phyloP scores from a whole-genome alignment of 306 rosid genomes.

The Prunus campanulata region DNA sequence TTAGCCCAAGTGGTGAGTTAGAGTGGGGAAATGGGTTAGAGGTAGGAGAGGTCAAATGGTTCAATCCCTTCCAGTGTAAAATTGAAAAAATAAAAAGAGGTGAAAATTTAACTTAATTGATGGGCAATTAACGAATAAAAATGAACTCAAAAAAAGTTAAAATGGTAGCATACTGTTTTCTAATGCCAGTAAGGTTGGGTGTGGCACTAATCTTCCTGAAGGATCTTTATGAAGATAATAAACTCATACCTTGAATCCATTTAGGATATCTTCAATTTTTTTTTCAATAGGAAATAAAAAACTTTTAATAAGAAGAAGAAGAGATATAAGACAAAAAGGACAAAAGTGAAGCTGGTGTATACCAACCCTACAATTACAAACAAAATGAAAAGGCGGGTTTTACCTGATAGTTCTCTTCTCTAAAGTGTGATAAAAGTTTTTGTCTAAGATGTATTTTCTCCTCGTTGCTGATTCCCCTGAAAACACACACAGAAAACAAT shows the following conservation, averaged over 20 bases:
- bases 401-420: conserved; percentile 89
- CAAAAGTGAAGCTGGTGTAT: no score
- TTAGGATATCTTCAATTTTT: background rate
- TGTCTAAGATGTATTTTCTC: conserved; percentile 81
- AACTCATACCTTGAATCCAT: background rate
- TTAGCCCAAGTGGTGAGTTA: background rate
- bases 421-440: conserved; percentile 72
- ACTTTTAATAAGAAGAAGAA: background rate
- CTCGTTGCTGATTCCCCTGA: conserved; percentile 83
- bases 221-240: background rate
- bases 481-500: conserved; percentile 2
- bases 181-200: background rate
- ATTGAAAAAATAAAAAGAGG: background rate
- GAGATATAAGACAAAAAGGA: background rate
- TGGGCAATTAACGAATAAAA: background rate
- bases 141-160: background rate
- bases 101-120: background rate
- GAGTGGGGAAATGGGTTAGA: no score
- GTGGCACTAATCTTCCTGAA: background rate
- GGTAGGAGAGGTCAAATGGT: no score
- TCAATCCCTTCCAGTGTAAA: no score
- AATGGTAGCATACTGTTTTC: background rate
- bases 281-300: background rate
- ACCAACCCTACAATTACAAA: no score
- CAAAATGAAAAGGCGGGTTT: background rate